phyloP scores from a whole-genome alignment of 2,329 filamentous ascomycete species.

The Claviceps sp. region DNA sequence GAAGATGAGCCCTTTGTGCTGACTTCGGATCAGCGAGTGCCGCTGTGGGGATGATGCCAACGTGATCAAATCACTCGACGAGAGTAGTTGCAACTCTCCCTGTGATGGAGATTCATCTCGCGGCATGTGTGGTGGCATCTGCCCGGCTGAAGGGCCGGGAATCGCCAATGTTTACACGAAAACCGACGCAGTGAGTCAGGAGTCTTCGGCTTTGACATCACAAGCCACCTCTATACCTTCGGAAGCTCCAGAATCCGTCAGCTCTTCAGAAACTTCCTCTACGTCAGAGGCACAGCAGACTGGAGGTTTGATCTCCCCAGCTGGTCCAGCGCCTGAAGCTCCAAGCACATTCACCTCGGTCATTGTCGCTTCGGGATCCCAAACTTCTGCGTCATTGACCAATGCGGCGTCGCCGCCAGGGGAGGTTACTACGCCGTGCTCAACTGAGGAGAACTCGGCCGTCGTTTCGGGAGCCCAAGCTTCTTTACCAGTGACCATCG shows the following conservation, averaged over 20 bases:
- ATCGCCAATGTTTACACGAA: conserved; percentile 21
- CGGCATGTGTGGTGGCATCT: conserved; percentile 21
- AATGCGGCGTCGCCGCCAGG: background rate
- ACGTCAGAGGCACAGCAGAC: background rate
- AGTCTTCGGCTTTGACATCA: conserved; percentile 3
- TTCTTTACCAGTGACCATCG: too few species aligned
- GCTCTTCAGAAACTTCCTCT: background rate
- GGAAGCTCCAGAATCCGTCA: conserved; percentile 1
- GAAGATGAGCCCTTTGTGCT: background rate
- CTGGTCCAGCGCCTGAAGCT: conserved; percentile 7
- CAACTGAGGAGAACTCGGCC: background rate
- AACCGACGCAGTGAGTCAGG: conserved; percentile 6
- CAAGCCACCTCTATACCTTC: conserved; percentile 4
- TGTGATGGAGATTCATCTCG: conserved; percentile 16
- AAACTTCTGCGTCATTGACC: background rate
- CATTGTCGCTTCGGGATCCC: background rate
- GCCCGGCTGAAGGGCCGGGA: conserved; percentile 12
- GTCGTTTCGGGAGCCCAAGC: too few species aligned
- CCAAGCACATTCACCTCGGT: conserved; percentile 4
- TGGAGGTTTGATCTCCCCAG: conserved; percentile 4
- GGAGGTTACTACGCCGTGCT: conserved; percentile 1
- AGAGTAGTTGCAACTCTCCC: conserved; percentile 18
- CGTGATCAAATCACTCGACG: conserved; percentile 15
- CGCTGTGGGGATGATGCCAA: conserved; percentile 21
- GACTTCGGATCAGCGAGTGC: conserved; percentile 16